These are phyloP conservation scores for Hemileia vastatrix DNA, from an alignment of 1,284 basidiomycete genomes.

Conservation along the genomic window DNA sequence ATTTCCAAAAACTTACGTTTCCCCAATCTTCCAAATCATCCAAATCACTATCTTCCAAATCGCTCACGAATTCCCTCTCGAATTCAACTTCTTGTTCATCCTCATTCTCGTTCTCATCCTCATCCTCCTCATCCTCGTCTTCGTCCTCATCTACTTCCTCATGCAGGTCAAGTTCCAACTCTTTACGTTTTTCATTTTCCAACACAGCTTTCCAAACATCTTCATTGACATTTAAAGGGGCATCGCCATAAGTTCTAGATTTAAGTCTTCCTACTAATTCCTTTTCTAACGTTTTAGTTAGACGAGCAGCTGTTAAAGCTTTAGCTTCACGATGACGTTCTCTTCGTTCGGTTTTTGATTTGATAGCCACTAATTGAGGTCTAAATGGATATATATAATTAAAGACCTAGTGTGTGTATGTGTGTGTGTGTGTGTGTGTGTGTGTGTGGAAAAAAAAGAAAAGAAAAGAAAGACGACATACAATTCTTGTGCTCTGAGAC, in stretches of 20 bases:
- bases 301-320: constrained; percentile 82
- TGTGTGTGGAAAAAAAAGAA: neutral
- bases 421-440: neutral
- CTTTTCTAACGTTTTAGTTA: constrained; percentile 91
- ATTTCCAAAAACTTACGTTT: constrained; percentile 28
- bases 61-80: constrained; percentile 72
- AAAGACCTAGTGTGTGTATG: neutral
- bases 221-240: constrained; percentile 96
- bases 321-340: constrained; percentile 89
- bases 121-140: constrained; percentile 48
- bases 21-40: constrained; percentile 18
- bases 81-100: constrained; percentile 52
- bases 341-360: constrained; percentile 94
- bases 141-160: constrained; percentile 42
- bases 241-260: constrained; percentile 93
- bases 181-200: constrained; percentile 54
- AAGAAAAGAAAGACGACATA: constrained; percentile 48
- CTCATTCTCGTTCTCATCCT: constrained; percentile 48
- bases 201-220: constrained; percentile 85
- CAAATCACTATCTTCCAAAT: constrained; percentile 51
- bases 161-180: constrained; percentile 39
- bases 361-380: constrained; percentile 84
- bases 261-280: constrained; percentile 91
- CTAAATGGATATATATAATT: constrained; percentile 47
- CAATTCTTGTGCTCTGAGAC: constrained; percentile 79